Base-by-base conservation (phyloP, 2,329 filamentous ascomycete genomes). In the Colletotrichum neosansevieriae region DNA sequence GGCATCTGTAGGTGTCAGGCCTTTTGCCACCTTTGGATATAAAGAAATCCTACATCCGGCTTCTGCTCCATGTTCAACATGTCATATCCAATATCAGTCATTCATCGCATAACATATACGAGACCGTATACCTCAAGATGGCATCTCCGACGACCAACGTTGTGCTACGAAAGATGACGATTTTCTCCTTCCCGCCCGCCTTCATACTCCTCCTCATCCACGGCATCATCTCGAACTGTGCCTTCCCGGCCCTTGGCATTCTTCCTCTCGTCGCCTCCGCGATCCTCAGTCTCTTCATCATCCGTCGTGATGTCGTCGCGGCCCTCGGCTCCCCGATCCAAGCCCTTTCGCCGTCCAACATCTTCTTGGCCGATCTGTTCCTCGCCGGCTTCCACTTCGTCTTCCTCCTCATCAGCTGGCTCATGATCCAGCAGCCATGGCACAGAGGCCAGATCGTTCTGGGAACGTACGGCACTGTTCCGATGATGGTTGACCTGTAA, bases 401-500 rank as follows among this genome's bases (percentile, higher is more conserved):
- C 15, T 67, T 72, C 36, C 65, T 73, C 15, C 57, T 72, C 13
- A 63, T 63, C 36, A 73, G 67, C 36, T 73, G 71, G 71, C 36
- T 57, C 3, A 21, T 58, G 21, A 49, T 73, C 9, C 15, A 15
- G 4, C 29, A 58, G 1, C 45, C 45, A 2, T 62, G 40, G 24
- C 21, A 63, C 13, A n/a, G 42, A 2, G 57, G 44, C 10, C 49
- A 58, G 36, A 15, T 72, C 29, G 64, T 70, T 3, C 58, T 73
- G 51, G 72, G 71, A 15, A 70, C 72, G 0, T 73, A 73, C 29
- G 63, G 70, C 15, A 71, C 72, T 2, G 67, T 72, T 0, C 70
- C 70, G 57, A 47, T 72, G 67, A 72, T 73, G 70, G 32, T 72
- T 10, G 63, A 71, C 50, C 51, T 71, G 72, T 72, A 1, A 54